Base-by-base conservation (phyloP, 768 basidiomycete species). In the Pisolithus orientalis region DNA sequence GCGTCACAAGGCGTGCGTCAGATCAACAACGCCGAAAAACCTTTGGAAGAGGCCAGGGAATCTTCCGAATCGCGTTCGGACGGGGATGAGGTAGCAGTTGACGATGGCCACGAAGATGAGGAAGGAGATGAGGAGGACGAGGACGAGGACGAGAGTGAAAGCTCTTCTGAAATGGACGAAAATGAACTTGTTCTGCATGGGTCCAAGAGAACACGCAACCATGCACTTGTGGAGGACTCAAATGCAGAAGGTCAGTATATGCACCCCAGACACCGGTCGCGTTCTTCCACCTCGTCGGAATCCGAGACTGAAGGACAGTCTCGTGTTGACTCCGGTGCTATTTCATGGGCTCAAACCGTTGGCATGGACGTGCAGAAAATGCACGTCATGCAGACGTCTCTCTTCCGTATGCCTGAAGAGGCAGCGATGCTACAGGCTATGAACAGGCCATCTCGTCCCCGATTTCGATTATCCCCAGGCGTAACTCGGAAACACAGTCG, bases 341-440 rank as follows among this genome's bases (percentile, higher is more conserved):
- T 82, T 50, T 80, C 87, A 38, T 89, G 88, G 86, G 82, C 84
- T 13, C 77, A 84, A 44, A 80, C 80, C 47, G 65, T 85, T 27
- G 86, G 87, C 5, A 74, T 94, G n/a, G 90, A 94, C 65, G 78
- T 85, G 13, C 89, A 90, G 66, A 86, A 84, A 70, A 83, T 94
- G 77, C 88, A 92, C 61, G 89, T 94, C 50, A 95, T 95, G 93
- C 93, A 95, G 62, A 83, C 88, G 0, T 86, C 88, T 32, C 70
- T 95, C 49, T 95, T 95, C 63, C 79, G 85, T 43, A 75, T 82
- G 65, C 84, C 84, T 13, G 86, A 89, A 63, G 85, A 87, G 61
- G 84, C 80, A 13, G 85, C 79, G 1, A 81, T 80, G 2, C 72
- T 87, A 51, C 79, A 76, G 57, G 80, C 78, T 32, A 59, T 80